Evolutionary conservation across 371 early-diverging fungal genomes (phyloP), one percentile per base, ranked within the genome.

Genomic region (Actinomucor elegans): DNA sequence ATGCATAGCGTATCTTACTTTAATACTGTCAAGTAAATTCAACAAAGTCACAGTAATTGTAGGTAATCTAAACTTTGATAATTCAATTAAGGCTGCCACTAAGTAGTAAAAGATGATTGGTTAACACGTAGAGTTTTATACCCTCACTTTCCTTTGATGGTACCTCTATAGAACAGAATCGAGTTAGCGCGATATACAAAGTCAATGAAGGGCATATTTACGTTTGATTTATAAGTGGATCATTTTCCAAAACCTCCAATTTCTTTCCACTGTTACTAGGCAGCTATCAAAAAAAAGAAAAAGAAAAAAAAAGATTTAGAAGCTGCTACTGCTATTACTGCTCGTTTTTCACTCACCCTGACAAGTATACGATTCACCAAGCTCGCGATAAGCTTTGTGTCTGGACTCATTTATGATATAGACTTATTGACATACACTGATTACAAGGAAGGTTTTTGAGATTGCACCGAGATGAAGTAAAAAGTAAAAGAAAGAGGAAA

Each of bases 191-290:
- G 23, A 24, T 37, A 7, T n/a, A 49, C 10, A 27, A 21, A 34
- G 17, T 17, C 9, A 17, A 17, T 7, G 15, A 37, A n/a, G n/a
- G n/a, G n/a, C n/a, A 6, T 17, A 36, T 55, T 55, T 57, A 68
- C 61, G 81, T 84, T 66, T 84, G 84, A 61, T 80, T 75, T 48
- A 86, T 71, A 28, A 84, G 67, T 26, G 84, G 83, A 73, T 86
- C 84, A 59, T 71, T 66, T 57, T 84, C 82, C 52, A 84, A 57
- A 8, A 66, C 65, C 42, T 83, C 83, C 23, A 83, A 61, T 43
- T 67, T 66, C 23, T 77, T 70, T 28, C 84, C 79, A 35, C 67
- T 79, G 45, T 84, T 79, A 46, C 70, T 76, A 20, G 86, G 84
- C 37, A 84, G 66, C 84, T 84, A 61, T 38, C 12, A 37, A 31